Base-by-base conservation (phyloP, 2,329 filamentous ascomycete species). In the Diaporthe longicolla region DNA sequence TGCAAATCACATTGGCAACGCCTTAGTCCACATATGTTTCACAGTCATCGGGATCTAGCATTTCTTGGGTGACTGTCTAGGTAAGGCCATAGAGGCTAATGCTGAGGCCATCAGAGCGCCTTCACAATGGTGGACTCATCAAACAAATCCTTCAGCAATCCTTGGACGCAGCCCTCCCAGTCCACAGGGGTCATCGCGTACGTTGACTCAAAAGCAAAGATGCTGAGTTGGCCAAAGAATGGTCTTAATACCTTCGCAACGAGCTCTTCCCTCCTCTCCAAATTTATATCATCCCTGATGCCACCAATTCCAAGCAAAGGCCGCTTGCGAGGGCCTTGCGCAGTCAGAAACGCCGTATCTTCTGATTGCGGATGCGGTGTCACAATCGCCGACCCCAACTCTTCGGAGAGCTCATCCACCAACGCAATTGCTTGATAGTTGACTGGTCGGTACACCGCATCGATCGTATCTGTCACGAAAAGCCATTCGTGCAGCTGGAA, bases 401-500 rank as follows among this genome's bases (percentile, higher is more conserved):
- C 92, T 77, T 97, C 94, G 0, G 94, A 93, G 11, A 98, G 87
- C 79, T 97, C 94, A 78, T 98, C 97, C 0, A 94, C 93, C 7
- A 98, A 88, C 3, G 94, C 94, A 3, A 93, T 86, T 1, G 94
- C 89, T 75, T 91, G 89, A 84, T 92, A 93, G 69, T 87, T 85
- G 19, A 90, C 84, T 0, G 94, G 92, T 17, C 94, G 92, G 83
- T 99, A 97, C 45, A 99, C 94, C 1, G 97, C 95, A 79, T 99
- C 97, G 77, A 98, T 95, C 19, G 96, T 98, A 83, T 99, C 97
- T 1, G 95, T 97, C 72, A 99, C 92, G 82, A 98, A 99, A 5
- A 98, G 90, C 97, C 97, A 99, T 85, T 98, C 95, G 79, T 97
- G 93, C n/a, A 98, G 89, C 82, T 98, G 97, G 84, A 98, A 99